Conservation (phyloP, 805 yeast genomes). For the Hanseniaspora clermontiae region DNA sequence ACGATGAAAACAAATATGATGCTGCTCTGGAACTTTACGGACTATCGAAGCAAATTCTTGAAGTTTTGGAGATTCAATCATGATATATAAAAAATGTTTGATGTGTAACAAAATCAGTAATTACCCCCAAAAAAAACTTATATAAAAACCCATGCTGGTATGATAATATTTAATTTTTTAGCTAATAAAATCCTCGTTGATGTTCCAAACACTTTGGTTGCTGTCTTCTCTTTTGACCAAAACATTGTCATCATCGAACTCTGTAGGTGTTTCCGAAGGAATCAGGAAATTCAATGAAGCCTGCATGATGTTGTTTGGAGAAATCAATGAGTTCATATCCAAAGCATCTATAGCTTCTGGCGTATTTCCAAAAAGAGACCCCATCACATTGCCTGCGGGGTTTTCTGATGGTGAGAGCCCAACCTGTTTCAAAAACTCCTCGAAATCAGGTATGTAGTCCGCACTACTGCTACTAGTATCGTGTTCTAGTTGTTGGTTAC, state of each 20-base stretch:
- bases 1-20: constrained; percentile 25
- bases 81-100: not conserved
- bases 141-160: not conserved
- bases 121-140: not conserved
- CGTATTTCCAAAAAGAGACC: not conserved
- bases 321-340: constrained; percentile 7
- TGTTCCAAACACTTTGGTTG: constrained; percentile 14
- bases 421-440: constrained; percentile 25
- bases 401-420: not conserved
- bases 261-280: not conserved
- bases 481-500: not conserved
- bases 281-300: constrained; percentile 8
- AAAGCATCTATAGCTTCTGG: constrained; percentile 3
- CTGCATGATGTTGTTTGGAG: constrained; percentile 6
- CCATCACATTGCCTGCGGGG: not conserved
- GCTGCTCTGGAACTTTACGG: constrained; percentile 53
- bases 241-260: not conserved
- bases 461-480: constrained; percentile 10
- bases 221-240: constrained; percentile 8
- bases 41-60: constrained; percentile 55
- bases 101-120: not conserved
- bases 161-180: not conserved
- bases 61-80: constrained; percentile 22
- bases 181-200: constrained; percentile 12
- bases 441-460: constrained; percentile 25